A percentile compares a stretch with the other conserved stretches of the same genome.
Conservation (phyloP, 1,284 basidiomycete species). For the Pseudozyma flocculosa region DNA sequence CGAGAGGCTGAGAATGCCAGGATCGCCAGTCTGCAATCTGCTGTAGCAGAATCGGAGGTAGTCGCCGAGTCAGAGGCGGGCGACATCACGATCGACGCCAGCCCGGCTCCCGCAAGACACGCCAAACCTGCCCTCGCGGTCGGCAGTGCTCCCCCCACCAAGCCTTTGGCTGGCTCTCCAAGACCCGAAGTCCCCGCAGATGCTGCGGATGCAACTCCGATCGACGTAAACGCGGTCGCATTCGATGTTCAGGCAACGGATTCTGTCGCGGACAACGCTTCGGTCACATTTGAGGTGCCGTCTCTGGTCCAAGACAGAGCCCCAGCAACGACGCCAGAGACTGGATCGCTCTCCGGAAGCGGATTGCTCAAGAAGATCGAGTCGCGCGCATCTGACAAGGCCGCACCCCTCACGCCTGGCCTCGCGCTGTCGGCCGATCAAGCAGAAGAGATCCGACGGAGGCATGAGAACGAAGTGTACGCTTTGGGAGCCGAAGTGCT, state of each 20-base stretch:
- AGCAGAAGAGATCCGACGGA: conserved; percentile 45
- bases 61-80: not conserved
- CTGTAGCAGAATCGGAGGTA: not conserved
- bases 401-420: conserved; percentile 2
- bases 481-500: conserved; percentile 53
- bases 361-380: not conserved
- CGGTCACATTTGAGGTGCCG: too few species aligned
- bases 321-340: not conserved
- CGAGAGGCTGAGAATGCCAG: conserved; percentile 14
- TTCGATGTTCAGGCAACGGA: too few species aligned
- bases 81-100: not conserved
- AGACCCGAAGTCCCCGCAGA: too few species aligned
- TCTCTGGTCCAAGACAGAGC: too few species aligned
- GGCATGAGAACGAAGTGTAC: conserved; percentile 51
- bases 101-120: too few species aligned
- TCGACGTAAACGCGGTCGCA: too few species aligned
- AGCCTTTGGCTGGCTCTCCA: too few species aligned
- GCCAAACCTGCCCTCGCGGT: too few species aligned
- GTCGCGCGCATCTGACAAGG: not conserved
- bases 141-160: too few species aligned
- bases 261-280: too few species aligned
- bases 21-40: too few species aligned
- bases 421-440: conserved; percentile 30
- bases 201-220: too few species aligned
- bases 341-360: not conserved